Conservation (phyloP, 169 alveolate species). For the Miamiensis avidus region DNA sequence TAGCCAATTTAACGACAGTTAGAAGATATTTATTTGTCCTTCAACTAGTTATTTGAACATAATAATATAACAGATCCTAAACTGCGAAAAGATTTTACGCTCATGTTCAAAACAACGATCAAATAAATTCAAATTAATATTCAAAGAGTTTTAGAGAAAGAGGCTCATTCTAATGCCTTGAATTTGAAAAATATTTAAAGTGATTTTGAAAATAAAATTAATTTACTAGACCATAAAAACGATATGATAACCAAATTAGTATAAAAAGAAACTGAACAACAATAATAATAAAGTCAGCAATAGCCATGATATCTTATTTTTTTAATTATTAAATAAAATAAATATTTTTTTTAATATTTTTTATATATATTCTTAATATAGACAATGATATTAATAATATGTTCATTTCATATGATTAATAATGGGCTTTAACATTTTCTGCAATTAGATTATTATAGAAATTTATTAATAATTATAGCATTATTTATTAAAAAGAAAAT, state of each 20-base stretch:
- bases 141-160: background rate
- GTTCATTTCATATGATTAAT: too few species aligned
- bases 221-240: background rate
- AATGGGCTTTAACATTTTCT: too few species aligned
- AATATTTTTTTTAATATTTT: too few species aligned
- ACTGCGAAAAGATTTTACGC: background rate
- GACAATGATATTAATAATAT: too few species aligned
- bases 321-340: too few species aligned
- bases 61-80: background rate
- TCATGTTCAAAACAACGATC: background rate
- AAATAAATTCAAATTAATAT: conserved; percentile 1
- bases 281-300: too few species aligned
- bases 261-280: background rate
- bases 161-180: background rate
- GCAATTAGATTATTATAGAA: too few species aligned
- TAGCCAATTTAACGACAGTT: background rate
- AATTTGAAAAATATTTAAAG: background rate
- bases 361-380: too few species aligned
- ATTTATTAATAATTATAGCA: too few species aligned
- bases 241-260: background rate
- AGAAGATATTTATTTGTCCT: background rate
- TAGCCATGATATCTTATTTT: too few species aligned
- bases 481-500: too few species aligned
- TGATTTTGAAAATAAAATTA: background rate
- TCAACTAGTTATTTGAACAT: background rate